phyloP scores from a whole-genome alignment of 768 basidiomycete genomes.

The Tylopilus balloui region DNA sequence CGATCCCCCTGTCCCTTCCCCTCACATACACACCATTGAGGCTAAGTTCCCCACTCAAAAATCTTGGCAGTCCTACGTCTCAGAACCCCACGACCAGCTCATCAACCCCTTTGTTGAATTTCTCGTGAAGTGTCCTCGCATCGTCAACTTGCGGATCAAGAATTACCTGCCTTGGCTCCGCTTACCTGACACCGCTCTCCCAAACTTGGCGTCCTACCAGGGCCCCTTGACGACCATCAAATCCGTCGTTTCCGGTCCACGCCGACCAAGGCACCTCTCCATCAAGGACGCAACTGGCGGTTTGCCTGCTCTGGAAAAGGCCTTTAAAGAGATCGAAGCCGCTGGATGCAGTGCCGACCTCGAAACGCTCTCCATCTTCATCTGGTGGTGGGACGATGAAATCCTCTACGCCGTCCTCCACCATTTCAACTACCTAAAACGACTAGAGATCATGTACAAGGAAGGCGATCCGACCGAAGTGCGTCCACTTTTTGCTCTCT shows the following conservation, averaged over 20 bases:
- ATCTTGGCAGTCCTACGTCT: conserved; percentile 26
- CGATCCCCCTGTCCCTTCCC: conserved; percentile 19
- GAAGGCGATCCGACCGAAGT: conserved; percentile 40
- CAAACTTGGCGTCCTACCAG: conserved; percentile 17
- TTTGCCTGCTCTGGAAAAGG: conserved; percentile 21
- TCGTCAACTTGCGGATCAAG: conserved; percentile 20
- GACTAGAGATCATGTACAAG: conserved; percentile 39
- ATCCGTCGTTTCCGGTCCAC: conserved; percentile 19
- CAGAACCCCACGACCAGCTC: conserved; percentile 27
- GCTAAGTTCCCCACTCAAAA: conserved; percentile 30
- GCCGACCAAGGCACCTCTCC: conserved; percentile 20
- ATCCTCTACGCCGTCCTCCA: conserved; percentile 39
- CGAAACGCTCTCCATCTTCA: conserved; percentile 32
- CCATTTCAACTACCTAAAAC: conserved; percentile 35
- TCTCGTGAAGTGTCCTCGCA: conserved; percentile 21
- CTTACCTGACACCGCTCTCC: conserved; percentile 18
- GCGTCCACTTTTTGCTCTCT: conserved; percentile 6
- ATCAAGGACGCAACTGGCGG: conserved; percentile 24
- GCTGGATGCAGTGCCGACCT: conserved; percentile 18
- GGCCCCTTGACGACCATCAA: conserved; percentile 28
- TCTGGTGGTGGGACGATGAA: conserved; percentile 45
- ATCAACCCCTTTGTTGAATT: conserved; percentile 26
- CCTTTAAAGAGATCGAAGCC: conserved; percentile 26
- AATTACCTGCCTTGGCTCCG: conserved; percentile 28
- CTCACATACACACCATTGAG: conserved; percentile 29